Percentiles rank a stretch among this genome's conserved stretches.
These are phyloP conservation scores for Thalassia testudinum DNA, from an alignment of 116 monocot genomes.

Conservation along the genomic window DNA sequence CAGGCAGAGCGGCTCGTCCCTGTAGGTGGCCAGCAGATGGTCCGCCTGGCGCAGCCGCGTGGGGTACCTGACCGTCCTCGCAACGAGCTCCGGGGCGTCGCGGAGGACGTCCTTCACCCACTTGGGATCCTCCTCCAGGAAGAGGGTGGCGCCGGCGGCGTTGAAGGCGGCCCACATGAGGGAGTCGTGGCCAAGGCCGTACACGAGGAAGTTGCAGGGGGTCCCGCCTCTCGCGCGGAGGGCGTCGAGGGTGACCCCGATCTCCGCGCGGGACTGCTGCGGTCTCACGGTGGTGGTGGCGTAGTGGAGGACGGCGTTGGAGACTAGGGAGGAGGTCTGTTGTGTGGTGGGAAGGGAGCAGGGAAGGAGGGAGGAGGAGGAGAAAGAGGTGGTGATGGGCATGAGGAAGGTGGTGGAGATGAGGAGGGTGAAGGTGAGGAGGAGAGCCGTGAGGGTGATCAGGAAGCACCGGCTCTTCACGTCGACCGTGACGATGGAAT, in stretches of 20 bases:
- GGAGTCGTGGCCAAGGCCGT: constrained; percentile 59
- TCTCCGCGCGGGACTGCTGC: constrained; percentile 42
- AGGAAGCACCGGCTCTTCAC: constrained; percentile 6
- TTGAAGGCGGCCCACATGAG: constrained; percentile 57
- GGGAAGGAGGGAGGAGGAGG: constrained; percentile 3
- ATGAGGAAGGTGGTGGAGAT: constrained; percentile 4
- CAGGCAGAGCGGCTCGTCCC: constrained; percentile 19
- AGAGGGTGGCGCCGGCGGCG: constrained; percentile 41
- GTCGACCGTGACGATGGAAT: too few species aligned
- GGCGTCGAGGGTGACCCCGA: constrained; percentile 30
- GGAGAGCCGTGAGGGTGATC: constrained; percentile 4
- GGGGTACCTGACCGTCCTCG: constrained; percentile 27
- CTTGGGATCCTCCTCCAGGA: constrained; percentile 50
- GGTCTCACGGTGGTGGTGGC: constrained; percentile 23
- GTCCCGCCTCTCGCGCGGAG: constrained; percentile 17
- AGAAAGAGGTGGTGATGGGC: constrained; percentile 2
- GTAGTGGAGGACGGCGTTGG: constrained; percentile 39
- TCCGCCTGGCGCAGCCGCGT: constrained; percentile 29
- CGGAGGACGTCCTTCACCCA: constrained; percentile 22
- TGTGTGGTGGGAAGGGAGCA: not conserved
- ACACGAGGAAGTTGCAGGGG: constrained; percentile 67
- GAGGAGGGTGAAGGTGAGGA: constrained; percentile 16
- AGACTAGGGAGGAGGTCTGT: constrained; percentile 3
- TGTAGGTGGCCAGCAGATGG: constrained; percentile 17
- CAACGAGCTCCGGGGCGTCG: constrained; percentile 9